These are phyloP conservation scores for Xanthoconium separans DNA, from an alignment of 1,284 basidiomycete genomes.

Conservation along the genomic window DNA sequence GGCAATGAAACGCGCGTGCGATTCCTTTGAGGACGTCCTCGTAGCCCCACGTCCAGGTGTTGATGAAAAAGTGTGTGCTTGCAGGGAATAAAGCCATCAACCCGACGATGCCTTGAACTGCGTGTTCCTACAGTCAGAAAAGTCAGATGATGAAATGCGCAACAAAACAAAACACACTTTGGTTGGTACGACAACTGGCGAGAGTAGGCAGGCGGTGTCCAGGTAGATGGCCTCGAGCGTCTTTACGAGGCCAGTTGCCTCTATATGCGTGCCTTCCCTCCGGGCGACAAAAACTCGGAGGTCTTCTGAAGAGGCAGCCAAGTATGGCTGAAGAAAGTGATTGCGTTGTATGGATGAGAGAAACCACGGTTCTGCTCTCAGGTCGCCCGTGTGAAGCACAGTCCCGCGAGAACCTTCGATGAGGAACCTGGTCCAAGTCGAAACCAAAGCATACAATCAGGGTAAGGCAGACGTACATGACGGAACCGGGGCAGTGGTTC, in stretches of 20 bases:
- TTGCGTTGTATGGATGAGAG: slow-evolving; percentile 66
- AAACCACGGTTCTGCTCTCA: slow-evolving; percentile 83
- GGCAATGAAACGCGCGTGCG: slow-evolving; percentile 58
- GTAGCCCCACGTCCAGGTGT: slow-evolving; percentile 93
- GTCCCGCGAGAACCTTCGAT: slow-evolving; percentile 73
- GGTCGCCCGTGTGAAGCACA: slow-evolving; percentile 90
- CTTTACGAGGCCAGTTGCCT: slow-evolving; percentile 28
- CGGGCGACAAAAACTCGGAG: slow-evolving; percentile 29
- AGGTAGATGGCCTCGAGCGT: slow-evolving; percentile 82
- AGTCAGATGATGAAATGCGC: neutral
- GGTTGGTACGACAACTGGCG: slow-evolving; percentile 60
- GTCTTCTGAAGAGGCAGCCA: slow-evolving; percentile 38
- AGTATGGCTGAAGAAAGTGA: slow-evolving; percentile 69
- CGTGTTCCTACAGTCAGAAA: slow-evolving; percentile 50
- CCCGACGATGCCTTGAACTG: slow-evolving; percentile 63
- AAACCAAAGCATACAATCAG: neutral
- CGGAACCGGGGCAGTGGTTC: slow-evolving; percentile 92
- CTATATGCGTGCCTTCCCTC: slow-evolving; percentile 21
- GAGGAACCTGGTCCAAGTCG: slow-evolving; percentile 65
- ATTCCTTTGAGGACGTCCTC: slow-evolving; percentile 82
- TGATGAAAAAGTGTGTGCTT: slow-evolving; percentile 80
- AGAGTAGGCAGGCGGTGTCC: slow-evolving; percentile 76
- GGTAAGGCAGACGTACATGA: slow-evolving; percentile 67
- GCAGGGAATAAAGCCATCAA: slow-evolving; percentile 69
- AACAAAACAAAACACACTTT: slow-evolving; percentile 51